These are phyloP conservation scores for Gossypium herbaceum DNA, from an alignment of 345 rosid genomes.

Conservation along the genomic window DNA sequence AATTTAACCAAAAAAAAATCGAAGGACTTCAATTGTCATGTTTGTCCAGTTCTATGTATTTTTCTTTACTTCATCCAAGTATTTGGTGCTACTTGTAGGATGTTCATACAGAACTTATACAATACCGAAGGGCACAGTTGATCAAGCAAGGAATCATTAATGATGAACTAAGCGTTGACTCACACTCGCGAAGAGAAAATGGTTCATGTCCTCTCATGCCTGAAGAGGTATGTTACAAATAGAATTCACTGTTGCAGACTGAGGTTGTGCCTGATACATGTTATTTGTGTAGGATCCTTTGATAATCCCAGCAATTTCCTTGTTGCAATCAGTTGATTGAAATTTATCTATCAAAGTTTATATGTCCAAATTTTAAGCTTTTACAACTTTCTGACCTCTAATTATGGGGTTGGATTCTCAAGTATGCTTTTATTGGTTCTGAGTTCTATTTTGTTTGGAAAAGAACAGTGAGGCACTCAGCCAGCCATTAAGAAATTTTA, in stretches of 20 bases:
- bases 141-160: slow-evolving; percentile 72
- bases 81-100: slow-evolving; percentile 50
- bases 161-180: slow-evolving; percentile 57
- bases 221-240: slow-evolving; percentile 63
- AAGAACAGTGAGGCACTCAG: too few species aligned
- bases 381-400: not conserved
- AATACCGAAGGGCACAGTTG: slow-evolving; percentile 80
- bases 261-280: not conserved
- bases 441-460: not conserved
- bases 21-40: not conserved
- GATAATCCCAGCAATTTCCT: not conserved
- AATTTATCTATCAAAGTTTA: not conserved
- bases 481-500: too few species aligned
- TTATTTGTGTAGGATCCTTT: not conserved
- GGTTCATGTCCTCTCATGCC: slow-evolving; percentile 98
- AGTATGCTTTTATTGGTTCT: not conserved
- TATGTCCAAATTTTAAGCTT: not conserved
- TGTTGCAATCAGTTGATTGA: not conserved
- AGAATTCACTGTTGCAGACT: not conserved
- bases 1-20: not conserved
- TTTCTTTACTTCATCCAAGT: slow-evolving; percentile 22
- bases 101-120: slow-evolving; percentile 92
- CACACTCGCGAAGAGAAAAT: slow-evolving; percentile 63
- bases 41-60: slow-evolving; percentile 15
- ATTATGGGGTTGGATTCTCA: not conserved